These are phyloP conservation scores for Lecanicillium sp. DNA, from an alignment of 2,329 filamentous ascomycete species.

Conservation along the genomic window DNA sequence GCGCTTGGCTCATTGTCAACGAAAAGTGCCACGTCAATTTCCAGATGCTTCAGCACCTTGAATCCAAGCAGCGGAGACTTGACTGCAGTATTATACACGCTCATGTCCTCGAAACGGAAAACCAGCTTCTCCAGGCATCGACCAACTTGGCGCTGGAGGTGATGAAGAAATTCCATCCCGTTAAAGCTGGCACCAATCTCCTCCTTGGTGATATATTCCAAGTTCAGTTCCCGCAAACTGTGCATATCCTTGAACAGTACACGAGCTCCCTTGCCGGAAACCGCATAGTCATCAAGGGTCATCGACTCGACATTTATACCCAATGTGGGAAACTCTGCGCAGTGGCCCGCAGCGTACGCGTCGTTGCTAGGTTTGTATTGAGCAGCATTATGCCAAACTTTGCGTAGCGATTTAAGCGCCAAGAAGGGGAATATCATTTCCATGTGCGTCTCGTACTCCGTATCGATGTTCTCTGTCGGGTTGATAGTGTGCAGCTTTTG, in stretches of 20 bases:
- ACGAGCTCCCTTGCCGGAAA: too few relatives aligned
- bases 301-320: too few relatives aligned
- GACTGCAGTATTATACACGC: too few relatives aligned
- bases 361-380: background rate
- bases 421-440: constrained; percentile 2
- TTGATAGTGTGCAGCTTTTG: background rate
- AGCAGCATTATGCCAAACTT: background rate
- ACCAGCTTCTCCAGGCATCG: too few relatives aligned
- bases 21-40: background rate
- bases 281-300: too few relatives aligned
- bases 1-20: background rate
- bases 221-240: too few relatives aligned
- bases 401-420: constrained; percentile 1
- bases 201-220: too few relatives aligned
- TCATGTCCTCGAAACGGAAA: too few relatives aligned
- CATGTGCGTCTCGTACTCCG: background rate
- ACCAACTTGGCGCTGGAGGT: background rate
- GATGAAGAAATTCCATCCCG: background rate
- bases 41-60: too few relatives aligned
- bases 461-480: background rate
- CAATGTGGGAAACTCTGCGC: background rate
- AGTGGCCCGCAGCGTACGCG: background rate
- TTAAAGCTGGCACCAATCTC: too few relatives aligned
- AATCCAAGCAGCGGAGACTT: too few relatives aligned
- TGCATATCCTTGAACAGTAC: too few relatives aligned